Evolutionary conservation across 108 stramenopile species (phyloP), one percentile per base, ranked within the genome.

Genomic region (Pseudonitzschia multiseries): DNA sequence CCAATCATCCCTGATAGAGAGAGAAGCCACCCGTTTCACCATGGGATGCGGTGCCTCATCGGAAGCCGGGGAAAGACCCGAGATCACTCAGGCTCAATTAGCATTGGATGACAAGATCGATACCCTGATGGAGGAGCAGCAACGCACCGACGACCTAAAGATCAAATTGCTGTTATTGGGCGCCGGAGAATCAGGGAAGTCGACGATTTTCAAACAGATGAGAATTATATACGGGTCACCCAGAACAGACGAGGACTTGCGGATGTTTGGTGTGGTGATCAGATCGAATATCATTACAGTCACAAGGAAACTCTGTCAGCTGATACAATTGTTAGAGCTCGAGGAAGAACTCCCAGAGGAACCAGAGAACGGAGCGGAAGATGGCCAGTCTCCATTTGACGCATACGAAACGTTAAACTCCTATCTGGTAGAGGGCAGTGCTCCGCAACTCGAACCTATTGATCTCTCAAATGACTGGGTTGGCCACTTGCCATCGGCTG

Each of bases 171-270:
- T 99, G n/a, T 78, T 99, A 54, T 81, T 99, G 18, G 99, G 99
- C 12, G 98, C 99, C 13, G 99, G 98, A 31, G 98, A 99, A 79
- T 97, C 97, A 51, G 99, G 99, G 32, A 99, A 99, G 80, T 95
- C 93, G 43, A 99, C 99, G 8, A 96, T 98, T 43, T 96, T 98
- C 63, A 99, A 98, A 82, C 97, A 99, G 69, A 94, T 92, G 90
- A 80, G 94, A 52, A 87, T 95, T 50, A 73, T 95, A 1, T 84
- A 92, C 70, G 91, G 91, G 2, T 56, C 81, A 9, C 84, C 87
- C 4, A 77, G 87, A 20, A 64, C 80, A 57, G 93, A 92, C 46
- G 93, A 95, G 65, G 90, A 95, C 68, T 57, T 90, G 22, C 73
- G 87, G 53, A 88, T 92, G 89, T 95, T 90, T 65, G 93, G 93